Evolutionary conservation across 2,329 filamentous ascomycete genomes (phyloP), one percentile per base, ranked within the genome.

Genomic region (Neophaeococcomyces mojaviensis): DNA sequence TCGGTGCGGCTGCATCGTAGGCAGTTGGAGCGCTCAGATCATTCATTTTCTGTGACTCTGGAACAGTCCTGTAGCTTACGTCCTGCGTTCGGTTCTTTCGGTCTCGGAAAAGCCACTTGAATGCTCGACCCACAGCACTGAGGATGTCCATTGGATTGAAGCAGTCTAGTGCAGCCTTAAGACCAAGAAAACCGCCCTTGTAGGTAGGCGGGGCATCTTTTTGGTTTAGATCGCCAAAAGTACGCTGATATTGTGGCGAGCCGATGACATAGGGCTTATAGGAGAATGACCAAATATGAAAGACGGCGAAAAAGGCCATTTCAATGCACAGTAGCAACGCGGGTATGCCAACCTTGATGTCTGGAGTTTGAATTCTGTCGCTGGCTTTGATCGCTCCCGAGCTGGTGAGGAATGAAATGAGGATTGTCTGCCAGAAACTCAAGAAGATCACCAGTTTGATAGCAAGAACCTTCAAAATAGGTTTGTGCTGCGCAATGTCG

Each of bases 381-480:
- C 74, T 82, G 1, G 84, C 63, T 50, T 81, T 76, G 40, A 92
- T 70, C 13, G 81, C 73, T 3, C 84, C 74, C 3, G 74, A 73
- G 0, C 78, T 78, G 15, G 76, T 76, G 16, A 84, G 67, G 48
- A 83, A 71, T 16, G 73, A 79, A 53, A 85, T 80, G 42, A 79
- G 55, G 57, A 75, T 73, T 26, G 69, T 72, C 60, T 95, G 88
- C 88, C 88, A 94, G 65, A 94, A 94, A 30, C 83, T 88, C 55
- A 95, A 75, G 71, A 94, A 94, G 59, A 94, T 88, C 59, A 94
- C 87, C 22, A 94, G 74, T 66, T 94, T 94, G 67, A 95, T 92
- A 58, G 86, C 84, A 16, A 88, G 61, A 20, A 94, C 81, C 65
- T 94, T 94, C 53, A 90, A 65, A 54, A 90, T 84, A 0, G 87